Conservation (phyloP, 2,329 filamentous ascomycete species). For the Thielaviopsis euricoi region DNA sequence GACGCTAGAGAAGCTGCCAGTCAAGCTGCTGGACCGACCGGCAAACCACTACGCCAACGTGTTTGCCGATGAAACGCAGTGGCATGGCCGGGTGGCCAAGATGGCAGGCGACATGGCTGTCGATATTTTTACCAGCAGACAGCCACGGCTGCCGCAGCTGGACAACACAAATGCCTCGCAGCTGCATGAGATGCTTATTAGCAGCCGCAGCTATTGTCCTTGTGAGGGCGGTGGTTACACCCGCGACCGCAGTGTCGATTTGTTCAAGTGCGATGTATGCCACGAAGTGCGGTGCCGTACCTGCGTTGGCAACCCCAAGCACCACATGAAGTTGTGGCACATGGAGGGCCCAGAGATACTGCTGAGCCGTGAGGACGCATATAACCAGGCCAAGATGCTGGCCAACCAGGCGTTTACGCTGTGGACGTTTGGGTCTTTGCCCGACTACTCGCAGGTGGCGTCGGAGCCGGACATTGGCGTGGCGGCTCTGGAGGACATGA, state of each 20-base stretch:
- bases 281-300: conserved; percentile 20
- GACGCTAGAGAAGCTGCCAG: conserved; percentile 7
- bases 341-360: neutral
- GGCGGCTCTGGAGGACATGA: conserved; percentile 1
- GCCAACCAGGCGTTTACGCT: conserved; percentile 2
- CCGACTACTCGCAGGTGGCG: neutral
- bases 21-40: neutral
- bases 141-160: neutral
- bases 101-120: neutral
- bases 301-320: conserved; percentile 24
- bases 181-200: neutral
- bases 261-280: conserved; percentile 20
- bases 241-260: conserved; percentile 16
- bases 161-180: neutral
- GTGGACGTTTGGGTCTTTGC: neutral
- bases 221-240: conserved; percentile 19
- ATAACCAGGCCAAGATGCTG: conserved; percentile 1
- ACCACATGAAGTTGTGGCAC: conserved; percentile 16
- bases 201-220: conserved; percentile 17
- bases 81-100: neutral
- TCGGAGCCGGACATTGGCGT: neutral
- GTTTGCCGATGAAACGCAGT: neutral
- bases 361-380: neutral
- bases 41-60: conserved; percentile 3
- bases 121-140: neutral